These are phyloP conservation scores for Mortierella sp. DNA, from an alignment of 371 early-diverging fungal species.

Conservation along the genomic window DNA sequence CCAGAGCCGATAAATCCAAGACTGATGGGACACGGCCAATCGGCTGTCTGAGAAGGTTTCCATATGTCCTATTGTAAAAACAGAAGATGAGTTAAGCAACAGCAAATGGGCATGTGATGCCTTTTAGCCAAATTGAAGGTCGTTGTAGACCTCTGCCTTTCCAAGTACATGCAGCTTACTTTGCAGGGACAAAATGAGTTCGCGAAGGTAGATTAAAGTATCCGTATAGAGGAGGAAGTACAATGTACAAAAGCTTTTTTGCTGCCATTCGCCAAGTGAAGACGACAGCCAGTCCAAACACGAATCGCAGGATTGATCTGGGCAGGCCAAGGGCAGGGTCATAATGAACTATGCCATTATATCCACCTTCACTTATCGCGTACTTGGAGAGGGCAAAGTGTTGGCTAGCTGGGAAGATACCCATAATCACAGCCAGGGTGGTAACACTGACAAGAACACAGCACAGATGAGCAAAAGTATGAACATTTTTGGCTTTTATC, in stretches of 20 bases:
- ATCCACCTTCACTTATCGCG: conserved; percentile 23
- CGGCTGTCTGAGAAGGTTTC: conserved; percentile 65
- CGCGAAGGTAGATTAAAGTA: conserved; percentile 71
- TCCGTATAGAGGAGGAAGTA: conserved; percentile 71
- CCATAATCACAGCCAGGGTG: conserved; percentile 51
- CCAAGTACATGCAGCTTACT: conserved; percentile 7
- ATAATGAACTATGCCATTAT: conserved; percentile 43
- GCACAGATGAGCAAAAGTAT: background rate
- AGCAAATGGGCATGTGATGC: background rate
- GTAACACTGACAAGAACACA: conserved; percentile 26
- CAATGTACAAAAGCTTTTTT: conserved; percentile 66
- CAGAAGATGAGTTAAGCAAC: background rate
- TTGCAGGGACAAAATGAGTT: conserved; percentile 44
- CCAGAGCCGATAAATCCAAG: conserved; percentile 64
- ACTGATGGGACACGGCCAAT: conserved; percentile 74
- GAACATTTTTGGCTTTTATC: background rate
- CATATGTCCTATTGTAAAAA: conserved; percentile 61
- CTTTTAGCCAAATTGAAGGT: no score
- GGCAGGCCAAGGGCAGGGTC: conserved; percentile 29
- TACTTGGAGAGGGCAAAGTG: conserved; percentile 41
- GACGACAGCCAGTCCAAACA: conserved; percentile 64
- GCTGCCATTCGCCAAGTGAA: conserved; percentile 72
- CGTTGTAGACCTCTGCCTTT: no score
- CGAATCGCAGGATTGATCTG: conserved; percentile 33
- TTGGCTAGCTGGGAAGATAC: conserved; percentile 48